Evolutionary conservation across 2,329 filamentous ascomycete species (phyloP), one percentile per base, ranked within the genome.

Genomic region (Botrytis porri): DNA sequence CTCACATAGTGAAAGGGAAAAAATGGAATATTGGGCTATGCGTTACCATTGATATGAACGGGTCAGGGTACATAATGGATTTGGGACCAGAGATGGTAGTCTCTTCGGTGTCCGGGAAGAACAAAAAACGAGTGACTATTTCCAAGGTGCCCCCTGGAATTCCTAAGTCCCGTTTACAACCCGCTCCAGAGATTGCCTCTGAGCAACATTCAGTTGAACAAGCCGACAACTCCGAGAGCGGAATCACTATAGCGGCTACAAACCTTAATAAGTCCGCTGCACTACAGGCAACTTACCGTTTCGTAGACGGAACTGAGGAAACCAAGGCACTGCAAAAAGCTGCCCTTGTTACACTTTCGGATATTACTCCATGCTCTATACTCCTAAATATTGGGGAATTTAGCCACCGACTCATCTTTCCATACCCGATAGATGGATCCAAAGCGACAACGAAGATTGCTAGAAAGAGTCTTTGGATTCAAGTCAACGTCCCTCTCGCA

Each of bases 401-500:
- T 22, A 63, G 43, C n/a, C 69, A 62, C 22, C 32, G 60, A 12
- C 43, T 71, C 43, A 54, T 65, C 16, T 71, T 71, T 7, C 69
- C 69, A 18, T 65, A 37, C 32, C 60, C 69, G 29, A 71, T 65
- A 25, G 22, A 71, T 35, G 69, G 39, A 25, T 16, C 60, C 3
- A 71, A 71, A 32, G 43, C 59, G n/a, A 65, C n/a, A 22, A 51
- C 43, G 4, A 61, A 29, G 22, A 71, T 51, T 54, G 69, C 69
- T 7, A 29, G 57, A 54, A 71, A 71, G 32, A 71, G 59, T 25
- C 69, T 35, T 22, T 65, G 69, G 69, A 71, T 71, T 39, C 29
- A 71, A 65, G 57, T 71, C 43, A 65, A 39, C 29, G 69, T 65
- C 16, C 69, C 69, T 25, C 20, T 66, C 18, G 62, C 48, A 32